Conservation (phyloP, 2,329 filamentous ascomycete species). For the Venturia nashicola region DNA sequence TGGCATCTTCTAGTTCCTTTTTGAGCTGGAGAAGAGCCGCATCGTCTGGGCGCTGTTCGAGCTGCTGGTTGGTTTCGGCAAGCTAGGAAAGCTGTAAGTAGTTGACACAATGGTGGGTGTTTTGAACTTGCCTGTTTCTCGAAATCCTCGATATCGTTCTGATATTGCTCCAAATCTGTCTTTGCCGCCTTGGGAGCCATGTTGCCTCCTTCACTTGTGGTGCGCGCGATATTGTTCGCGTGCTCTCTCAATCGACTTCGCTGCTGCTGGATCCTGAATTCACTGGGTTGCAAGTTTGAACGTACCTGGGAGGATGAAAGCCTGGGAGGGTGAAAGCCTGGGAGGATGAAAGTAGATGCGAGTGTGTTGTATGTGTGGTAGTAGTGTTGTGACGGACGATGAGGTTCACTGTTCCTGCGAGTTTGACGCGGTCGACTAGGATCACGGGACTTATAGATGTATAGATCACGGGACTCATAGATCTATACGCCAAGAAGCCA, state of each 20-base stretch:
- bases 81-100: constrained; percentile 38
- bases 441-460: too few relatives aligned
- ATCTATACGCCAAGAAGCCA: too few relatives aligned
- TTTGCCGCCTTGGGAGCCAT: not conserved
- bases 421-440: too few relatives aligned
- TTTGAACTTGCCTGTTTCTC: constrained; percentile 38
- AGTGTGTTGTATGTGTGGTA: not conserved
- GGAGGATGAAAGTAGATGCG: not conserved
- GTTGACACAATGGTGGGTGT: not conserved
- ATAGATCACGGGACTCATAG: too few relatives aligned
- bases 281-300: not conserved
- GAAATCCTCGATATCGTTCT: constrained; percentile 43
- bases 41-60: constrained; percentile 72
- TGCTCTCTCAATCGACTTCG: not conserved
- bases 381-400: not conserved
- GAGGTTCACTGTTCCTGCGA: too few relatives aligned
- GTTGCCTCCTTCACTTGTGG: not conserved
- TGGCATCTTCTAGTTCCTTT: constrained; percentile 69
- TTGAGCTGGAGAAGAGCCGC: constrained; percentile 65
- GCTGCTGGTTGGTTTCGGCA: constrained; percentile 61
- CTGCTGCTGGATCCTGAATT: not conserved
- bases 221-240: not conserved
- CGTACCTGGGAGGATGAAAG: not conserved
- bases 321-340: too few relatives aligned
- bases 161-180: constrained; percentile 17